Conservation (phyloP, 2,329 filamentous ascomycete genomes). For the Aspergillus chevalieri region DNA sequence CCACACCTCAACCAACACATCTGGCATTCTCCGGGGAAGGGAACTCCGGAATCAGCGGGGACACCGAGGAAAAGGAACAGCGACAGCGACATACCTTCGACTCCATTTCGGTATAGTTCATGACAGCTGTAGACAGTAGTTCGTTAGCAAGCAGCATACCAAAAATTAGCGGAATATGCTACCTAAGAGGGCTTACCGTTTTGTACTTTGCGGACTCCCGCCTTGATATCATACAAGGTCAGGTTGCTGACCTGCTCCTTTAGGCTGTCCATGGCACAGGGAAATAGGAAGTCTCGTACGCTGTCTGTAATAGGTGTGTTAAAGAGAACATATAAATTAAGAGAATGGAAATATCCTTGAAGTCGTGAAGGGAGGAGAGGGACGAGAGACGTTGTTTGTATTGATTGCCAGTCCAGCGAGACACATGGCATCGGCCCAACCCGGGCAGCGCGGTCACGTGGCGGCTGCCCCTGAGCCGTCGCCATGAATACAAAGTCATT, state of each 20-base stretch:
- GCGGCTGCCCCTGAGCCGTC: background rate
- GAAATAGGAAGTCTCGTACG: background rate
- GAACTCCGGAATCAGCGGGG: conserved; percentile 9
- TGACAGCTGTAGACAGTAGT: conserved; percentile 60
- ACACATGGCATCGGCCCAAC: background rate
- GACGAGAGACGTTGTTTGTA: background rate
- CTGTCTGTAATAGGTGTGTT: background rate
- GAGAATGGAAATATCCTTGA: conserved; percentile 7
- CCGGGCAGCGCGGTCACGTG: conserved; percentile 3
- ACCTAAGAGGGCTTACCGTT: conserved; percentile 65
- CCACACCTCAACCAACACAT: conserved; percentile 1
- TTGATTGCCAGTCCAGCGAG: background rate
- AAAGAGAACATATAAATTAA: background rate
- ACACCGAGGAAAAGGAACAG: background rate
- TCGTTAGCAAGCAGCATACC: conserved; percentile 9
- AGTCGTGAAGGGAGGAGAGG: conserved; percentile 6
- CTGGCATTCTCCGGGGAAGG: conserved; percentile 1
- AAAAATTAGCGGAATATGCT: background rate
- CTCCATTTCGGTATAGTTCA: conserved; percentile 98
- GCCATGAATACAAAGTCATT: background rate
- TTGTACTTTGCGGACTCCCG: conserved; percentile 87
- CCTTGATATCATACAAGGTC: conserved; percentile 92
- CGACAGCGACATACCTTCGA: conserved; percentile 45
- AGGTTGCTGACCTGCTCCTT: conserved; percentile 86
- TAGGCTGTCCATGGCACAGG: conserved; percentile 67